These are phyloP conservation scores for Schoenoplectus tabernaemontani DNA, from an alignment of 202 grass and related monocot species.

Conservation along the genomic window DNA sequence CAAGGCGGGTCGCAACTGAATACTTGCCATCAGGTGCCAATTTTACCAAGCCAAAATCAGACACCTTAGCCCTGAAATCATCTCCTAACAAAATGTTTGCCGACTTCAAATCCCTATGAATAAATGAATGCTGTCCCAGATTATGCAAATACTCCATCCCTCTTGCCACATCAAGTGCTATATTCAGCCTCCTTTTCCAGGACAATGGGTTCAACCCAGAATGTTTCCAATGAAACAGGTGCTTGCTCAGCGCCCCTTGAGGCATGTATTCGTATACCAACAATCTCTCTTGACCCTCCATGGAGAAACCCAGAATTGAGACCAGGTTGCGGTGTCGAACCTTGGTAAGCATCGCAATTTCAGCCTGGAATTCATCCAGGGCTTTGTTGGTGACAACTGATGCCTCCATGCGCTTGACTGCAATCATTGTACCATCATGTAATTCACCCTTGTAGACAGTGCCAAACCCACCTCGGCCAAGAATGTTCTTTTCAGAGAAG, in stretches of 20 bases:
- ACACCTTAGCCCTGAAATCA: slow-evolving; percentile 87
- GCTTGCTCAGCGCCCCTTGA: slow-evolving; percentile 71
- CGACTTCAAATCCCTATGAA: slow-evolving; percentile 92
- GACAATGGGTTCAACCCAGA: slow-evolving; percentile 57
- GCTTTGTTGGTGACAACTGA: slow-evolving; percentile 68
- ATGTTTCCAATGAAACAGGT: slow-evolving; percentile 78
- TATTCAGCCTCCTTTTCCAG: slow-evolving; percentile 87
- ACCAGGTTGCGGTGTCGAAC: slow-evolving; percentile 81
- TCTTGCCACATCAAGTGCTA: slow-evolving; percentile 79
- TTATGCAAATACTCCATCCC: slow-evolving; percentile 95
- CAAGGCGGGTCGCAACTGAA: slow-evolving; percentile 76
- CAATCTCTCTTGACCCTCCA: slow-evolving; percentile 68
- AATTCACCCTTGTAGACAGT: slow-evolving; percentile 83
- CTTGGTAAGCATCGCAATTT: slow-evolving; percentile 80
- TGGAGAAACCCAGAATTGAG: slow-evolving; percentile 59
- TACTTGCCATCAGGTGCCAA: slow-evolving; percentile 74
- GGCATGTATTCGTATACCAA: slow-evolving; percentile 93
- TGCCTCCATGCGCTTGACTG: slow-evolving; percentile 88
- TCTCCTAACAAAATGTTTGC: slow-evolving; percentile 88
- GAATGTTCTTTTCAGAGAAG: slow-evolving; percentile 62
- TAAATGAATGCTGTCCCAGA: slow-evolving; percentile 69
- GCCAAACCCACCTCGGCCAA: slow-evolving; percentile 71
- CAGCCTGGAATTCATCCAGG: slow-evolving; percentile 77
- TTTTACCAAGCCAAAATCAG: slow-evolving; percentile 82
- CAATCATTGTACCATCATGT: slow-evolving; percentile 78